Percentiles rank a stretch among this genome's conserved stretches.
Conservation (phyloP, 108 stramenopile genomes). For the Parmales sp. region DNA sequence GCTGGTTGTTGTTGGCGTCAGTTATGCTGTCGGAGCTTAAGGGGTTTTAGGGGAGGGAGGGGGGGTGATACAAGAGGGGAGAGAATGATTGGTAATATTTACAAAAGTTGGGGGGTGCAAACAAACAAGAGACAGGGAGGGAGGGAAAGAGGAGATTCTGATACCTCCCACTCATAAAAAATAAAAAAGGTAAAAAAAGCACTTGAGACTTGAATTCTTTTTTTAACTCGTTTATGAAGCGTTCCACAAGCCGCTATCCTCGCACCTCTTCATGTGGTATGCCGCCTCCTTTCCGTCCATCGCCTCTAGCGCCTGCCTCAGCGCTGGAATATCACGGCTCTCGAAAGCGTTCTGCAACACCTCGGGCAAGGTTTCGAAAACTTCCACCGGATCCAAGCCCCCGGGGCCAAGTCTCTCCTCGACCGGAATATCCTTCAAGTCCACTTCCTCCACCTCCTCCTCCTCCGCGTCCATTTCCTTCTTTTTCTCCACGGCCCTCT, state of each 20-base stretch:
- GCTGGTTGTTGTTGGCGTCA: no score
- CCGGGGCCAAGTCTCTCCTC: slow-evolving; percentile 87
- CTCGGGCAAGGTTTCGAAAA: slow-evolving; percentile 74
- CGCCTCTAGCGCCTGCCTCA: slow-evolving; percentile 61
- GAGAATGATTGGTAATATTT: background rate
- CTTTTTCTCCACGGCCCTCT: slow-evolving; percentile 78
- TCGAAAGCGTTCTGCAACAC: slow-evolving; percentile 90
- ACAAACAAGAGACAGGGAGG: background rate
- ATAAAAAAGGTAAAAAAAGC: background rate
- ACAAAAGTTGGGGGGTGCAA: background rate
- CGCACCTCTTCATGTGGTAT: slow-evolving; percentile 89
- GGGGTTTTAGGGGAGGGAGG: background rate
- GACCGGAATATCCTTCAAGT: slow-evolving; percentile 50
- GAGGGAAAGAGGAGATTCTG: background rate
- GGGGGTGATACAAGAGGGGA: background rate
- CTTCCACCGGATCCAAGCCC: slow-evolving; percentile 92
- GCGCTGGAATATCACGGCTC: slow-evolving; percentile 58
- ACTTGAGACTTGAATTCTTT: background rate
- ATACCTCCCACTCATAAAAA: background rate
- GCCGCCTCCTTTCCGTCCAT: slow-evolving; percentile 75
- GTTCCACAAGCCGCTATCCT: slow-evolving; percentile 86
- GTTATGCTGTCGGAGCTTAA: no score
- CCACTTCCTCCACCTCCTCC: slow-evolving; percentile 42
- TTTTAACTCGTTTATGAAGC: background rate
- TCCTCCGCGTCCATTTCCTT: slow-evolving; percentile 79